These are phyloP conservation scores for Trametes maxima DNA, from an alignment of 768 basidiomycete species.

Conservation along the genomic window DNA sequence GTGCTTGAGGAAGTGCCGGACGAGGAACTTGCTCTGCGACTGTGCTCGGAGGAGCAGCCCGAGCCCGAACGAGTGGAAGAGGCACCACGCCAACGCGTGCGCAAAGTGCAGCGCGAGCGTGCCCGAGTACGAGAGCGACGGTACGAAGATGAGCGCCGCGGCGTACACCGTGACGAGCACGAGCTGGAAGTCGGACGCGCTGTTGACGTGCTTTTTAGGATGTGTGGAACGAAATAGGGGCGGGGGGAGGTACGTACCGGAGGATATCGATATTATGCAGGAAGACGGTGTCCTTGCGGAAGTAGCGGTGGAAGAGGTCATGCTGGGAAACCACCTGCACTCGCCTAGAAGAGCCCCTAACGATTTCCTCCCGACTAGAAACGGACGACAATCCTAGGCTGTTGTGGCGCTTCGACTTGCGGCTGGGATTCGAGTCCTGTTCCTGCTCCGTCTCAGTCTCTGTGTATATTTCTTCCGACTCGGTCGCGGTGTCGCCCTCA, in stretches of 20 bases:
- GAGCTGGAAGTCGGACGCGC: constrained; percentile 84
- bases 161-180: constrained; percentile 74
- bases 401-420: constrained; percentile 13
- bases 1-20: constrained; percentile 92
- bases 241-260: constrained; percentile 54
- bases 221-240: no score
- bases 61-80: constrained; percentile 86
- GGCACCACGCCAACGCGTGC: constrained; percentile 84
- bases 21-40: constrained; percentile 83
- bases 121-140: constrained; percentile 50
- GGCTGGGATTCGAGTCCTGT: constrained; percentile 25
- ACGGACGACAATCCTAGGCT: constrained; percentile 8
- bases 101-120: constrained; percentile 71
- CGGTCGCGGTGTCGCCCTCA: constrained; percentile 74
- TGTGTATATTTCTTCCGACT: constrained; percentile 64
- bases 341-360: constrained; percentile 2
- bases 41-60: constrained; percentile 85
- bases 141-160: constrained; percentile 58
- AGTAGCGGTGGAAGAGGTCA: constrained; percentile 88
- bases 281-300: constrained; percentile 83
- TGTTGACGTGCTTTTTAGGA: constrained; percentile 38
- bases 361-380: constrained; percentile 2
- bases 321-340: constrained; percentile 61
- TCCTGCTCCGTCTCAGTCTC: constrained; percentile 58
- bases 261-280: constrained; percentile 83